phyloP scores from a whole-genome alignment of 495 filamentous ascomycete genomes.

The Hypoxylon intermedium region DNA sequence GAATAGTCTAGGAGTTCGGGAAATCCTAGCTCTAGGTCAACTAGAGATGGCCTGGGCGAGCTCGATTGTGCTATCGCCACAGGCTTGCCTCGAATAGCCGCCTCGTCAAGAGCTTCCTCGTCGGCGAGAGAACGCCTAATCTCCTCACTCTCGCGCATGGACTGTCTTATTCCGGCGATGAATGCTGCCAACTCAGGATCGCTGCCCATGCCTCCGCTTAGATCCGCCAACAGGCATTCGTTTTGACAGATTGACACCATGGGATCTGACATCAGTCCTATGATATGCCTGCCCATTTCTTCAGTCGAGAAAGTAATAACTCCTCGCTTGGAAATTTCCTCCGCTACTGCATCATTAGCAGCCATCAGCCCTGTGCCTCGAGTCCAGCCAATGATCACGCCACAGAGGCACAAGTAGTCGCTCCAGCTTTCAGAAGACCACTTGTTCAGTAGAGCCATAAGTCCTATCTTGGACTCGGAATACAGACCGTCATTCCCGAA shows the following conservation, averaged over 20 bases:
- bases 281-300: slow-evolving; percentile 97
- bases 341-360: slow-evolving; percentile 94
- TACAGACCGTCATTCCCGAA: slow-evolving; percentile 98
- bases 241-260: slow-evolving; percentile 93
- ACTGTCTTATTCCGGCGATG: slow-evolving; percentile 84
- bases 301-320: slow-evolving; percentile 97
- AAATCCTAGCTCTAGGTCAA: slow-evolving; percentile 94
- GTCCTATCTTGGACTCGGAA: slow-evolving; percentile 92
- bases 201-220: slow-evolving; percentile 95
- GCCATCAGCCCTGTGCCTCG: slow-evolving; percentile 97
- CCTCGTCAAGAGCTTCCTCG: slow-evolving; percentile 96
- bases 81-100: slow-evolving; percentile 88
- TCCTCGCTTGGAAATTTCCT: slow-evolving; percentile 91
- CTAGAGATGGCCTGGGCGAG: slow-evolving; percentile 79
- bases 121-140: slow-evolving; percentile 88
- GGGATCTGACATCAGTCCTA: slow-evolving; percentile 90
- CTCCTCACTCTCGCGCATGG: slow-evolving; percentile 89
- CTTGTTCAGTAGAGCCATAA: slow-evolving; percentile 95
- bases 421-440: slow-evolving; percentile 98
- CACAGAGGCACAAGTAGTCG: slow-evolving; percentile 96
- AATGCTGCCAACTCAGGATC: slow-evolving; percentile 90
- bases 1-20: slow-evolving; percentile 87
- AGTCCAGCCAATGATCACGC: slow-evolving; percentile 98
- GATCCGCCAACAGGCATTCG: slow-evolving; percentile 94
- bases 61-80: slow-evolving; percentile 85